These are phyloP conservation scores for Kwoniella newhampshirensis DNA, from an alignment of 768 basidiomycete genomes.

Conservation along the genomic window DNA sequence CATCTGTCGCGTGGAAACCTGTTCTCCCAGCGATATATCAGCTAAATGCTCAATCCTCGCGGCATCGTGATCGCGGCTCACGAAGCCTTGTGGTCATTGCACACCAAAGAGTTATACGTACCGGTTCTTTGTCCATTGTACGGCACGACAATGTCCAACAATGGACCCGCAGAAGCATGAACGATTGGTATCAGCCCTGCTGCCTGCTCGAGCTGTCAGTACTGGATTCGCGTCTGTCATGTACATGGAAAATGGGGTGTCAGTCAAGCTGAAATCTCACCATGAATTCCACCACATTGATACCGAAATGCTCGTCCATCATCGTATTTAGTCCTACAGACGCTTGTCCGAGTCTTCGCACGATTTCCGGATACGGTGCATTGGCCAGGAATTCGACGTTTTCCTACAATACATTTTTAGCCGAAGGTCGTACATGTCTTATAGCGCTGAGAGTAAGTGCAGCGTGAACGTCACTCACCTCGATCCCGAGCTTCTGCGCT, in stretches of 20 bases:
- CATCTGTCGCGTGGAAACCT: conserved; percentile 77
- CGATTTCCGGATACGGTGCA: conserved; percentile 69
- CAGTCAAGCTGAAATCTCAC: too few relatives aligned
- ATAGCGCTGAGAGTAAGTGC: background rate
- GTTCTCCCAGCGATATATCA: background rate
- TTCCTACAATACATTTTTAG: conserved; percentile 56
- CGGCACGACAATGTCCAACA: conserved; percentile 86
- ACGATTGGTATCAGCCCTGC: conserved; percentile 89
- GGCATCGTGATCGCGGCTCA: conserved; percentile 64
- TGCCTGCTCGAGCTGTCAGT: too few relatives aligned
- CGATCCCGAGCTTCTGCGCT: conserved; percentile 64
- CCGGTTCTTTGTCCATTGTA: conserved; percentile 70
- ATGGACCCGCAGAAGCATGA: conserved; percentile 88
- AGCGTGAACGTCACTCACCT: conserved; percentile 56
- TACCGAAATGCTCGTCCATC: conserved; percentile 98
- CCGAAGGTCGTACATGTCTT: background rate
- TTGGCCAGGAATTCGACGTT: conserved; percentile 79
- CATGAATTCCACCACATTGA: conserved; percentile 97
- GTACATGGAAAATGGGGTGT: too few relatives aligned
- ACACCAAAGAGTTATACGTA: conserved; percentile 37
- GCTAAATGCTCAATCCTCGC: background rate
- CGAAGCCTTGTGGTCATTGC: background rate
- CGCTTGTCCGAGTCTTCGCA: conserved; percentile 69
- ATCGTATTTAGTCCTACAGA: conserved; percentile 91
- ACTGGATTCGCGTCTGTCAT: too few relatives aligned